phyloP scores from a whole-genome alignment of 306 rosid genomes.

The Pyrus communis region DNA sequence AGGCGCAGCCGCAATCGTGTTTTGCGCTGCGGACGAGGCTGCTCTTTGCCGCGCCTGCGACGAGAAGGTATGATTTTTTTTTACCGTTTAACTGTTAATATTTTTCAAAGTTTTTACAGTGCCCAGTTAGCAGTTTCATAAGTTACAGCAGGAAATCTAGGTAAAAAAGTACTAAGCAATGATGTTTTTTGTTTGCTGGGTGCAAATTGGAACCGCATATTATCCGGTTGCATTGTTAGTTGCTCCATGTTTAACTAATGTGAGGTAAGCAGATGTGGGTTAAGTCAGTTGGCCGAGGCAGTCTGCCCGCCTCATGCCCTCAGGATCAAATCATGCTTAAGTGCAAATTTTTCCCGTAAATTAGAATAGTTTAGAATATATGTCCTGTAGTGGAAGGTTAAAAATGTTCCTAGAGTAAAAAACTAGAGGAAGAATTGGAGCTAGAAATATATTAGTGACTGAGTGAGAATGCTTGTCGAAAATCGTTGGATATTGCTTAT shows the following conservation, averaged over 20 bases:
- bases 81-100: neutral
- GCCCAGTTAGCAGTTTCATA: neutral
- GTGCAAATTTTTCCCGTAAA: no score
- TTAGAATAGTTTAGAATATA: neutral
- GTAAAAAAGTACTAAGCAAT: neutral
- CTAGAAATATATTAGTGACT: neutral
- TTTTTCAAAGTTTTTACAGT: neutral
- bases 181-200: neutral
- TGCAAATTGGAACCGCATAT: neutral
- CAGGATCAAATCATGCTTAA: no score
- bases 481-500: neutral
- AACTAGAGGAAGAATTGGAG: neutral
- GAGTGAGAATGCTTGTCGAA: neutral
- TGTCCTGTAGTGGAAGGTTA: neutral
- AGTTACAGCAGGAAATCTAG: neutral
- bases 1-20: slow-evolving; percentile 86
- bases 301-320: no score
- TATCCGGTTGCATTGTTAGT: neutral
- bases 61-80: slow-evolving; percentile 54
- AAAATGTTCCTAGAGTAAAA: neutral
- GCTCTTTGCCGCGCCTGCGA: slow-evolving; percentile 94
- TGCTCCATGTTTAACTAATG: neutral
- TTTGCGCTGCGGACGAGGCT: slow-evolving; percentile 99
- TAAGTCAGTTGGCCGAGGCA: neutral
- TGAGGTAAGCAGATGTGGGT: neutral